Base-by-base conservation (phyloP, 2,329 filamentous ascomycete genomes). In the Penicillium sp. region DNA sequence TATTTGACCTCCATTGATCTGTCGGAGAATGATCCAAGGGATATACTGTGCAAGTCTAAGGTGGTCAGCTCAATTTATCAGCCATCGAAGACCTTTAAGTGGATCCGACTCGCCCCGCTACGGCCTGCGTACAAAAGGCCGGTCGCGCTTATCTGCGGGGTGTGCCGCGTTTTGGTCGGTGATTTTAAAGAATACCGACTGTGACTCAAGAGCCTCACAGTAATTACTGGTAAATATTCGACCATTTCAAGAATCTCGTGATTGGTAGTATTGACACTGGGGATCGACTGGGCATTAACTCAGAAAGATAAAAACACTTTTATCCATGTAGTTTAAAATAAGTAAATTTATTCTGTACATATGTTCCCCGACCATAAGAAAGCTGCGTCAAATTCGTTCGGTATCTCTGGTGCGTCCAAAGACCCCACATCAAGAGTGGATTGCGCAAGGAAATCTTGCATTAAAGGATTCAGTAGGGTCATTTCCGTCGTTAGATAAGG, bases 401-500 rank as follows among this genome's bases (percentile, higher is more conserved):
- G 34, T 23, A 51, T 51, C 10, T 49, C 55, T 13, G 49, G 46
- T 12, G 52, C 21, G 21, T 54, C 50, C 44, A 52, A 46, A n/a
- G 51, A 49, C 13, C 44, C 54, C 17, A 54, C 46, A 21, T 55
- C 49, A 30, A 51, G 15, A 23, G 48, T 24, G 20, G 55, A 40
- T 33, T 49, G 49, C 3, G 39, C 48, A 30, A 55, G 23, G 17
- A 58, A 58, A 17, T 58, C 44, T 20, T 50, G 39, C 55, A 58
- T 55, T 7, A 49, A 34, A 1, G 52, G 52, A 24, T 52, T 46
- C n/a, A 51, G 49, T 24, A 58, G 37, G 46, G 53, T 43, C 52
- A 55, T 55, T 30, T 55, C 55, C 7, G 52, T 53, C 2, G 52
- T 53, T 9, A 56, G 33, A 18, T 49, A 46, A 7, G 54, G 51